Percentiles rank a stretch among this genome's conserved stretches.
Evolutionary conservation across 2,329 filamentous ascomycete genomes (phyloP).

Genomic region (Exophiala aquamarina): DNA sequence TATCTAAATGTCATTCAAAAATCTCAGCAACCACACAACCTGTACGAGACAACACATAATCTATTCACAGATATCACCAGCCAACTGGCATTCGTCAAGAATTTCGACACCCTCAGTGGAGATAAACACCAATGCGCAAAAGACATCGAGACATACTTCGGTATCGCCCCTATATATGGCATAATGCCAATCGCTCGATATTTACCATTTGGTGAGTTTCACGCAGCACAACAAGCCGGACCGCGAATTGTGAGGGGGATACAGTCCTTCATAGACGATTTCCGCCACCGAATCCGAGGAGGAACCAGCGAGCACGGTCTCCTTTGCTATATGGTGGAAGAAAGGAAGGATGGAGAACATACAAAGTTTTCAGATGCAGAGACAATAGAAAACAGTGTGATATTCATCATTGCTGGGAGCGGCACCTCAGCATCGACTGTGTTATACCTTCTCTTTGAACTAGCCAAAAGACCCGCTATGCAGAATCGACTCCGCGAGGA

Average conservation of each 20-base stretch:
- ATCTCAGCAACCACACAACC: conserved; percentile 40
- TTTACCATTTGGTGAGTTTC: conserved; percentile 8
- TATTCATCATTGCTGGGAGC: conserved; percentile 5
- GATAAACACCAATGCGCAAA: conserved; percentile 2
- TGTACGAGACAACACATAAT: conserved; percentile 37
- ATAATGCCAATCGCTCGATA: conserved; percentile 4
- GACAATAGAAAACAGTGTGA: not conserved
- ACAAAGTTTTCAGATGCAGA: not conserved
- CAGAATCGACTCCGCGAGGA: not conserved
- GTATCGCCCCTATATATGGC: conserved; percentile 8
- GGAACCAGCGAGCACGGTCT: not conserved
- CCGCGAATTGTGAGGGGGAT: conserved; percentile 4
- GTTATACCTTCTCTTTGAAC: conserved; percentile 1
- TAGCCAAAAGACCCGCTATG: not conserved
- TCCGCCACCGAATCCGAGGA: not conserved
- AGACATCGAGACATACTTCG: conserved; percentile 15
- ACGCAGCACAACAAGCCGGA: conserved; percentile 2
- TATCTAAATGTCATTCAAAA: conserved; percentile 37
- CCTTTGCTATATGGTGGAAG: not conserved
- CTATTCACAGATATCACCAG: conserved; percentile 17
- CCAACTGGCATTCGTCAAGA: conserved; percentile 6
- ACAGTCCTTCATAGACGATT: conserved; percentile 7
- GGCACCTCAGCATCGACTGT: conserved; percentile 3
- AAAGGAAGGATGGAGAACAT: not conserved
- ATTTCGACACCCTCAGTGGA: conserved; percentile 4